Evolutionary conservation across 2,329 filamentous ascomycete species (phyloP).

Genomic region (Claviceps arundinis): DNA sequence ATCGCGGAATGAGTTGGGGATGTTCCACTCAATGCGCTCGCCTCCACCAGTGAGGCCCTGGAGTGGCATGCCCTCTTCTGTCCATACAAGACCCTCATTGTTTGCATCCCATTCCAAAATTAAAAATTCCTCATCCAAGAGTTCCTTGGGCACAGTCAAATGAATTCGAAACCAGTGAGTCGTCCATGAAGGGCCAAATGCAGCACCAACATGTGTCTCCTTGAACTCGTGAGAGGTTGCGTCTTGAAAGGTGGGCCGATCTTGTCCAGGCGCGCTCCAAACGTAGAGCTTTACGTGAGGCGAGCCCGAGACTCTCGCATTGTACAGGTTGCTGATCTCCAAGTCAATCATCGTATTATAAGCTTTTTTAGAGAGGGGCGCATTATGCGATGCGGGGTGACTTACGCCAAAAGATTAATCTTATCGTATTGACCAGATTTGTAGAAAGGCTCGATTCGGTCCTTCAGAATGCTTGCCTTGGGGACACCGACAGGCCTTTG

Average conservation of each 20-base stretch:
- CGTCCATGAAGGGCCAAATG: conserved; percentile 89
- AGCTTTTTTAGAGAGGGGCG: background rate
- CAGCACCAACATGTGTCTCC: conserved; percentile 59
- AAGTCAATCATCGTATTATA: background rate
- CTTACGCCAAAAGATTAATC: conserved; percentile 60
- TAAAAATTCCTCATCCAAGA: conserved; percentile 66
- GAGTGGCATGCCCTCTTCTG: conserved; percentile 73
- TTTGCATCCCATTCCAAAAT: conserved; percentile 94
- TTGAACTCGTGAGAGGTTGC: conserved; percentile 64
- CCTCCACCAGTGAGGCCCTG: conserved; percentile 86
- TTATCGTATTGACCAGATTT: conserved; percentile 63
- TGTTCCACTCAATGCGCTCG: conserved; percentile 81
- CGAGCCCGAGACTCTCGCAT: conserved; percentile 41
- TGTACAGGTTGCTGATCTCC: conserved; percentile 23
- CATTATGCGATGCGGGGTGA: conserved; percentile 7
- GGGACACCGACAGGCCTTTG: conserved; percentile 54
- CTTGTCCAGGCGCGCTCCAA: conserved; percentile 68
- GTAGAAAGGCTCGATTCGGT: conserved; percentile 72
- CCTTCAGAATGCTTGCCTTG: conserved; percentile 74
- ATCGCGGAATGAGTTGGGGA: conserved; percentile 70
- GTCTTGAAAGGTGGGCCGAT: conserved; percentile 75
- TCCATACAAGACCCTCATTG: conserved; percentile 93
- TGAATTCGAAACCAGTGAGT: conserved; percentile 94
- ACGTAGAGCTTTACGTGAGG: conserved; percentile 74
- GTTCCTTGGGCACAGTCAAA: conserved; percentile 60